phyloP scores from a whole-genome alignment of 306 rosid species.

The Acacia confusa region DNA sequence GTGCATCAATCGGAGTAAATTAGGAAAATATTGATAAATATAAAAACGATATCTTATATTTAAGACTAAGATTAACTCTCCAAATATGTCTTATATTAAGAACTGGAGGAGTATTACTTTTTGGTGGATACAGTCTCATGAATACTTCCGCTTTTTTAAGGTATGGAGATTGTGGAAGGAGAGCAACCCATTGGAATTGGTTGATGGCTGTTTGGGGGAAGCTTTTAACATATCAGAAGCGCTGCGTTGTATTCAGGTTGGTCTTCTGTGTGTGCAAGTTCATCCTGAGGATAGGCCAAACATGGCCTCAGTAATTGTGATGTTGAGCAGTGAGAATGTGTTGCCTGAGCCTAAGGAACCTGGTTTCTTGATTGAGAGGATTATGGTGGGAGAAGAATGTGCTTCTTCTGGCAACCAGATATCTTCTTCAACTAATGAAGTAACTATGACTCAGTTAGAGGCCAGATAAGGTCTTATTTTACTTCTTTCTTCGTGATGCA shows the following conservation, averaged over 20 bases:
- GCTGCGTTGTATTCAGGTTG: neutral
- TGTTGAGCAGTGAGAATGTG: neutral
- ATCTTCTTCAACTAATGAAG: neutral
- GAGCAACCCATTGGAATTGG: neutral
- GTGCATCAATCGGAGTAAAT: too few relatives aligned
- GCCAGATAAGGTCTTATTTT: neutral
- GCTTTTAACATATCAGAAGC: neutral
- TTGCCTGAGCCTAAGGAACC: neutral
- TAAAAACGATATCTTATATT: too few relatives aligned
- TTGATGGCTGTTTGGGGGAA: neutral
- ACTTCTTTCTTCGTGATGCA: neutral
- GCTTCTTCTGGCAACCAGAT: neutral
- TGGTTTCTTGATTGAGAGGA: neutral
- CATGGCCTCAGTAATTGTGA: neutral
- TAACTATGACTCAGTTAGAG: neutral
- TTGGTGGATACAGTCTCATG: neutral
- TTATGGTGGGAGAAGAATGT: neutral
- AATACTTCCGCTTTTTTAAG: neutral
- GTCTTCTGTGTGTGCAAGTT: neutral
- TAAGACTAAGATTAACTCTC: too few relatives aligned
- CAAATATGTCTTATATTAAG: too few relatives aligned
- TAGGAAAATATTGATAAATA: too few relatives aligned
- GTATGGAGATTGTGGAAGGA: slow-evolving; percentile 2
- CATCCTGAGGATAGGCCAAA: neutral
- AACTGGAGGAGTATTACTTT: neutral